Conservation (phyloP, 306 rosid genomes). For the Prunus padus region DNA sequence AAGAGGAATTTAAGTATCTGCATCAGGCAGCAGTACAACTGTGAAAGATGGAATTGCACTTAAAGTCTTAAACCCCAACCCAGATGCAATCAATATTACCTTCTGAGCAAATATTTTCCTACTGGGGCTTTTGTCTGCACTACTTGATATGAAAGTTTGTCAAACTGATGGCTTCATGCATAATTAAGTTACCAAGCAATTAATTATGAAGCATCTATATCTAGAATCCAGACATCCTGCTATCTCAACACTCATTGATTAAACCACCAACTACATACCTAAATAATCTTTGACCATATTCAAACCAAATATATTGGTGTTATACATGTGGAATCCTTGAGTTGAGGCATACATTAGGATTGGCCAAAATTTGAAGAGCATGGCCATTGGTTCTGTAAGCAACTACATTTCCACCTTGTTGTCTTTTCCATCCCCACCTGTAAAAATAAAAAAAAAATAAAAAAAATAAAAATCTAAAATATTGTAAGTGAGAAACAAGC, state of each 20-base stretch:
- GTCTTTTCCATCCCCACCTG: slow-evolving; percentile 74
- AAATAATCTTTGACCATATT: slow-evolving; percentile 36
- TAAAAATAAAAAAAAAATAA: slow-evolving; percentile 2
- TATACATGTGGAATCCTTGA: slow-evolving; percentile 42
- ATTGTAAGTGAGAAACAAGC: slow-evolving; percentile 21
- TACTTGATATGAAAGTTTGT: neutral
- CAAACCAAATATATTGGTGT: slow-evolving; percentile 37
- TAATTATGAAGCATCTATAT: neutral
- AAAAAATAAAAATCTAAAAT: slow-evolving; percentile 23
- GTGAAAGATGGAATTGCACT: neutral
- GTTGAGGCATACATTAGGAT: slow-evolving; percentile 62
- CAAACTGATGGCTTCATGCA: slow-evolving; percentile 1
- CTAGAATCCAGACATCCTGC: slow-evolving; percentile 4
- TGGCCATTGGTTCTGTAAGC: slow-evolving; percentile 55
- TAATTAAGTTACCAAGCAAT: neutral
- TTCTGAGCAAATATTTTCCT: neutral
- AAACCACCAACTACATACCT: slow-evolving; percentile 38
- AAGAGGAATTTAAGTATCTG: neutral
- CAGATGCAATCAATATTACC: neutral
- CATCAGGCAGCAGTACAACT: neutral
- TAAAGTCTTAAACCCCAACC: neutral
- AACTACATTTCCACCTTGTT: slow-evolving; percentile 44
- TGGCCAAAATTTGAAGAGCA: slow-evolving; percentile 63
- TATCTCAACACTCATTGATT: slow-evolving; percentile 6
- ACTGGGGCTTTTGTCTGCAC: neutral